These are phyloP conservation scores for Aspergillus coremiiformis DNA, from an alignment of 495 filamentous ascomycete species.

Conservation along the genomic window DNA sequence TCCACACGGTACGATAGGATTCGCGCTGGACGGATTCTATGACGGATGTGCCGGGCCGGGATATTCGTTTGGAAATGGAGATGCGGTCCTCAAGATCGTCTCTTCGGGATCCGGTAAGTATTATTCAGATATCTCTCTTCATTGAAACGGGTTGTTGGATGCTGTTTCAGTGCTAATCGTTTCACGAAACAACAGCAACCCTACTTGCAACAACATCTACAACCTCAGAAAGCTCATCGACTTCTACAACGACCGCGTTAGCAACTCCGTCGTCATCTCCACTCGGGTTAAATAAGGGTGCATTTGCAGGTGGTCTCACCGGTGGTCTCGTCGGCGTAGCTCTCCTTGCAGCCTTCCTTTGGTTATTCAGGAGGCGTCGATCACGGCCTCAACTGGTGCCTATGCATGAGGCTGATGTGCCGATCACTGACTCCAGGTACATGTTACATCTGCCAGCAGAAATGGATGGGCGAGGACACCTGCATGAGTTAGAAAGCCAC, in stretches of 20 bases:
- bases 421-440: background rate
- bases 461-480: background rate
- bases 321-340: background rate
- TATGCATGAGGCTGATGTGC: background rate
- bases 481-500: background rate
- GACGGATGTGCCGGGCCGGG: conserved; percentile 1
- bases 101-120: background rate
- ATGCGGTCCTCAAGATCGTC: background rate
- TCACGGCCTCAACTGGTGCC: background rate
- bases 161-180: background rate
- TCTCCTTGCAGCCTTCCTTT: background rate
- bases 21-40: background rate
- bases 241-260: background rate
- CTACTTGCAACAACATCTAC: background rate
- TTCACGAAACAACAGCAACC: background rate
- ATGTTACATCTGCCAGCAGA: background rate
- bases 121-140: background rate
- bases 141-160: no score
- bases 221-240: background rate
- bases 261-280: background rate
- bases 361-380: background rate
- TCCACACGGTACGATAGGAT: background rate
- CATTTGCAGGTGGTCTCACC: background rate
- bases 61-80: background rate
- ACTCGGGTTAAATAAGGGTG: background rate